These are phyloP conservation scores for Xylaria hypoxylon DNA, from an alignment of 2,329 filamentous ascomycete genomes.

Conservation along the genomic window DNA sequence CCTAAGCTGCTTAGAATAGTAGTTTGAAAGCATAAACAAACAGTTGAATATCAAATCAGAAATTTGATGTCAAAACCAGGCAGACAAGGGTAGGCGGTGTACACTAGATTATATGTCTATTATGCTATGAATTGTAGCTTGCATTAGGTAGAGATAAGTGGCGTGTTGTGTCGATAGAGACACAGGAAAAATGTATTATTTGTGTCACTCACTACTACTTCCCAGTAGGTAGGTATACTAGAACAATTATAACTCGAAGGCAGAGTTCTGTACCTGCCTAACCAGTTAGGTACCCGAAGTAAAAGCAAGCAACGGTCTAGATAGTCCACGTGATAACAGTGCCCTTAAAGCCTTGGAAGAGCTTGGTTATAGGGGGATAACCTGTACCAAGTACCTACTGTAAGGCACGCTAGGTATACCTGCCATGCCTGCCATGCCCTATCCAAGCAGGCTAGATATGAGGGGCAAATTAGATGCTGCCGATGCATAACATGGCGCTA, in stretches of 20 bases:
- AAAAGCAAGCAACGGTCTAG: background rate
- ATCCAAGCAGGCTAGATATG: background rate
- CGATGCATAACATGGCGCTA: slow-evolving; percentile 31
- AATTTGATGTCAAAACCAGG: background rate
- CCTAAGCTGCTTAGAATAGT: background rate
- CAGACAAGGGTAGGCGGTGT: slow-evolving; percentile 1
- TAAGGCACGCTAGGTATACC: too few relatives aligned
- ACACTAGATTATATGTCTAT: background rate
- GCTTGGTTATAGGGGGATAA: background rate
- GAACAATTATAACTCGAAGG: too few relatives aligned
- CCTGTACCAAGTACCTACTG: too few relatives aligned
- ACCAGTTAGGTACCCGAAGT: too few relatives aligned
- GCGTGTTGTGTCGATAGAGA: background rate
- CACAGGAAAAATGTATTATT: background rate
- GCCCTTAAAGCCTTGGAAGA: slow-evolving; percentile 3
- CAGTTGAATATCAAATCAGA: background rate
- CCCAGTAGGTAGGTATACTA: background rate
- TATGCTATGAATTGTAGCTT: too few relatives aligned
- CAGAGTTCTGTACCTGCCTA: background rate
- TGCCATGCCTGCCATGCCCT: too few relatives aligned
- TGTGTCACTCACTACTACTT: background rate
- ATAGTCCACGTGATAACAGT: slow-evolving; percentile 19
- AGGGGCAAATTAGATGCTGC: slow-evolving; percentile 30
- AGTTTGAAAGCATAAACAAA: background rate
- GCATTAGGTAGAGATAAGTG: background rate